Conservation (phyloP, 305 asterid species). For the Striga hermonthica region DNA sequence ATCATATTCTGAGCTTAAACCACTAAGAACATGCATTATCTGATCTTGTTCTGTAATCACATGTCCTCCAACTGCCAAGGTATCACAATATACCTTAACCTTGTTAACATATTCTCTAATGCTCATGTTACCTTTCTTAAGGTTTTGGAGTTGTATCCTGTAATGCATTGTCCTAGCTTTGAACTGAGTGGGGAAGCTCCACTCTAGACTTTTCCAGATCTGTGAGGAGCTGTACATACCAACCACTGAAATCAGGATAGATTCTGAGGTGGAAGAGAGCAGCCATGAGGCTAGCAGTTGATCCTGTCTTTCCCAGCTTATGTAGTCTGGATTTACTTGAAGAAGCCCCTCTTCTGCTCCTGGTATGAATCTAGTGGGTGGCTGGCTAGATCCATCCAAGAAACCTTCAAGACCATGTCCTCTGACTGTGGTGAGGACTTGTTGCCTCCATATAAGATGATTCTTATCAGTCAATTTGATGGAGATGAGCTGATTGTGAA, state of each 20-base stretch:
- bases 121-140: neutral
- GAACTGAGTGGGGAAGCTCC: neutral
- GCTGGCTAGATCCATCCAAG: no score
- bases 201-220: neutral
- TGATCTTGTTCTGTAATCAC: neutral
- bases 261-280: neutral
- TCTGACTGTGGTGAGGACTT: no score
- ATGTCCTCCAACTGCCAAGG: neutral
- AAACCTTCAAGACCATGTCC: no score
- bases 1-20: neutral
- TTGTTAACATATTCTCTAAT: neutral
- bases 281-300: neutral
- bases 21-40: neutral
- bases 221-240: neutral
- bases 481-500: no score
- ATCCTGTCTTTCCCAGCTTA: neutral
- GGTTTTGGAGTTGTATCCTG: neutral
- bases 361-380: no score
- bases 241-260: neutral
- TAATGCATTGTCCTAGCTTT: neutral
- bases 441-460: no score
- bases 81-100: neutral
- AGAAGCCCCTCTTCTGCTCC: no score
- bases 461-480: no score
- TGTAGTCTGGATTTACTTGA: neutral